A percentile compares a stretch with the other conserved stretches of the same genome.
These are phyloP conservation scores for Aspergillus melleus DNA, from an alignment of 2,329 filamentous ascomycete genomes.

Conservation along the genomic window DNA sequence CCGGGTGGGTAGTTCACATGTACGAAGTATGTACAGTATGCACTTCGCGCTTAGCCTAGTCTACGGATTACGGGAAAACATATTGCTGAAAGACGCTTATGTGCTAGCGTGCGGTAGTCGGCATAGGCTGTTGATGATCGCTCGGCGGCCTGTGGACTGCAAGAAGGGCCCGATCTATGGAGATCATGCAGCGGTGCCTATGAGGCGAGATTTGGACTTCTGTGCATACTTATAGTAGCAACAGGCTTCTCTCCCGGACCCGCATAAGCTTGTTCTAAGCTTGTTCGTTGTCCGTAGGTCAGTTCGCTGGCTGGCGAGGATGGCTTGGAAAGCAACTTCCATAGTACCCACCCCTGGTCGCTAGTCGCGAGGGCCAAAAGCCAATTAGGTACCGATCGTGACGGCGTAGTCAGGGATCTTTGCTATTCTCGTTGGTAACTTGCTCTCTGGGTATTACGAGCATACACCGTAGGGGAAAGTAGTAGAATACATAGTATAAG, in stretches of 20 bases:
- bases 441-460: neutral
- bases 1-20: too few relatives aligned
- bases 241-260: too few relatives aligned
- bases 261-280: too few relatives aligned
- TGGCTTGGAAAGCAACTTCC: neutral
- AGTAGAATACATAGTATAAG: too few relatives aligned
- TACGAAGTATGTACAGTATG: neutral
- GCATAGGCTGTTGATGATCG: neutral
- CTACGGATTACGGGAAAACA: neutral
- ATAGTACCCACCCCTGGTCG: slow-evolving; percentile 13
- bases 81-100: neutral
- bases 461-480: neutral
- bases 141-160: neutral
- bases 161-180: neutral
- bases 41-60: neutral
- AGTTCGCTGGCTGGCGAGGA: neutral
- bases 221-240: neutral
- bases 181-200: neutral
- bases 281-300: neutral
- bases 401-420: neutral
- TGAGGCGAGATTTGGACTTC: neutral
- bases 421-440: neutral
- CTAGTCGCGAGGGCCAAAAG: slow-evolving; percentile 1
- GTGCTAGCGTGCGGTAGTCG: slow-evolving; percentile 8
- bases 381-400: slow-evolving; percentile 2